Conservation (phyloP, 345 rosid genomes). For the Rubroshorea leprosula region DNA sequence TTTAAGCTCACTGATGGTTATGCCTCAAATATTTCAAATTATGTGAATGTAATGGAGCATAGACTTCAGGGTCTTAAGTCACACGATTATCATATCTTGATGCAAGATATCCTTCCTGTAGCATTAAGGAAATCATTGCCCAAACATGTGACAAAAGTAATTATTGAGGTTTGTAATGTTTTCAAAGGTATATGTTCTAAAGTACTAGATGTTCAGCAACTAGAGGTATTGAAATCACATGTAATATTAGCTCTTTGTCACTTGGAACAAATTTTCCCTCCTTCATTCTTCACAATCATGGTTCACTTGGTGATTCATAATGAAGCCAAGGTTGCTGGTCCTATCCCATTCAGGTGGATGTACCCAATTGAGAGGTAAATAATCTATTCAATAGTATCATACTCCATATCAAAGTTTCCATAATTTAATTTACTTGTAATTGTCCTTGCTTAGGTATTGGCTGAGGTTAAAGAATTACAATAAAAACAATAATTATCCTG, state of each 20-base stretch:
- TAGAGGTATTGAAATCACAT: neutral
- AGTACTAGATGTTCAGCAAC: neutral
- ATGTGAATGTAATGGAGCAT: neutral
- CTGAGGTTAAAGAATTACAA: neutral
- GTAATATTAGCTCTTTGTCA: neutral
- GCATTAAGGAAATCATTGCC: neutral
- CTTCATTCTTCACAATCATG: neutral
- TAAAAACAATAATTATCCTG: neutral
- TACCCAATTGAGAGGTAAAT: slow-evolving; percentile 3
- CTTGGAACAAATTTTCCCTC: neutral
- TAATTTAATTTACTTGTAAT: too few relatives aligned
- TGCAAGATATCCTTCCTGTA: neutral
- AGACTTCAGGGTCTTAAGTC: neutral
- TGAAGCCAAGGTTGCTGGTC: slow-evolving; percentile 7
- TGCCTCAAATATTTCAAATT: neutral
- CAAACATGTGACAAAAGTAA: neutral
- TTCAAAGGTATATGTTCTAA: neutral
- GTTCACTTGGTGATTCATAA: neutral
- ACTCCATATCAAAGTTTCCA: neutral
- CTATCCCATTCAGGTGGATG: neutral
- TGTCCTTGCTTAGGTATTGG: neutral
- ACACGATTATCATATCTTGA: neutral
- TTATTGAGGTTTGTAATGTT: neutral
- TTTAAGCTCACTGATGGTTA: neutral
- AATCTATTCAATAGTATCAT: neutral